Conservation (phyloP, 768 basidiomycete species). For the Mycena rebaudengoi region DNA sequence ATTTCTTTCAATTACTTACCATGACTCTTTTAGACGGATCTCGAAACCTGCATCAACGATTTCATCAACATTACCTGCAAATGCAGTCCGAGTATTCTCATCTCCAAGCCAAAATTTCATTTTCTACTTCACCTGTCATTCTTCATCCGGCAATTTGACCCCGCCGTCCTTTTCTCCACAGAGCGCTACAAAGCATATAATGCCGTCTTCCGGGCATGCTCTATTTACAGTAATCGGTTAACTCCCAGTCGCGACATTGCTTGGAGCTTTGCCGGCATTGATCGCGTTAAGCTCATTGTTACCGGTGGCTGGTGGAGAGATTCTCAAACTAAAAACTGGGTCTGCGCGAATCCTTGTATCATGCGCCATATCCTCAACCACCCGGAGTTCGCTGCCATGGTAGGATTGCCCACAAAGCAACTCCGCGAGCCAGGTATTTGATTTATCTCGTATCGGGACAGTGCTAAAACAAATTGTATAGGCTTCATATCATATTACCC, state of each 20-base stretch:
- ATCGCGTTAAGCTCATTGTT: constrained; percentile 1
- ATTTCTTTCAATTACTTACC: background rate
- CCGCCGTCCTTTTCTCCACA: constrained; percentile 37
- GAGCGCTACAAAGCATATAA: constrained; percentile 39
- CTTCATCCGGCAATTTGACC: constrained; percentile 37
- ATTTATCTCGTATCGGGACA: too few relatives aligned
- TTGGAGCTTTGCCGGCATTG: constrained; percentile 14
- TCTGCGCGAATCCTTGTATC: background rate
- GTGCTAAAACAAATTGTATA: background rate
- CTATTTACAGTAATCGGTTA: constrained; percentile 25
- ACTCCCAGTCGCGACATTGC: constrained; percentile 28
- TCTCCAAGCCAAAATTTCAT: constrained; percentile 31
- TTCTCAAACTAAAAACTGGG: constrained; percentile 10
- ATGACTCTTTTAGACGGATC: constrained; percentile 4
- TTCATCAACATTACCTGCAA: constrained; percentile 16
- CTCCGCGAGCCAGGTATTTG: background rate
- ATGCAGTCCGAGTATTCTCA: constrained; percentile 34
- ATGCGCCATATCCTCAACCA: constrained; percentile 6
- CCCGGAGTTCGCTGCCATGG: constrained; percentile 10
- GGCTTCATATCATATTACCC: background rate
- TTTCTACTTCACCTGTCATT: constrained; percentile 37
- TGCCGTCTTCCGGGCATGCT: constrained; percentile 23
- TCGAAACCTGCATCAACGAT: constrained; percentile 33
- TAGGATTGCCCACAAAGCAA: constrained; percentile 1
- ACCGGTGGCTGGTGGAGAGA: constrained; percentile 15